Evolutionary conservation across 192 early-diverging fungal genomes (phyloP).

Genomic region (Mortierella hygrophila): DNA sequence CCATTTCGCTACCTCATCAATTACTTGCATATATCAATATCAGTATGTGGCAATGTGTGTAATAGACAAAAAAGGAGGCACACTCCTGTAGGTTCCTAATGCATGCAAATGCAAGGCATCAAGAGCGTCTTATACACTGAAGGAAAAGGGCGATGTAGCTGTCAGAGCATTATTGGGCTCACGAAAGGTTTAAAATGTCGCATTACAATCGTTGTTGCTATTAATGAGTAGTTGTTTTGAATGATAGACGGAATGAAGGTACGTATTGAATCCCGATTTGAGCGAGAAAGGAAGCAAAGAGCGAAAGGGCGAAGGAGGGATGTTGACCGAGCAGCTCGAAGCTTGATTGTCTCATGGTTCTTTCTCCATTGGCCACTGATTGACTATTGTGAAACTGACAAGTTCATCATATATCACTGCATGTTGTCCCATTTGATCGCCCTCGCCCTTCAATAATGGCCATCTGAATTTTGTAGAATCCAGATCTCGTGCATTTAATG

Average conservation of each 20-base stretch:
- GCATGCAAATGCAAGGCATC: too few relatives aligned
- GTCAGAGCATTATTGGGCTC: neutral
- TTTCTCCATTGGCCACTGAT: neutral
- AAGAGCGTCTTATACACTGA: too few relatives aligned
- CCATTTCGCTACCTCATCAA: too few relatives aligned
- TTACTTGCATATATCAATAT: too few relatives aligned
- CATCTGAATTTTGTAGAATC: too few relatives aligned
- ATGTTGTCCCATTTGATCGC: neutral
- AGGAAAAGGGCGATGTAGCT: too few relatives aligned
- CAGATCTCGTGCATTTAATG: neutral
- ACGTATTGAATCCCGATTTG: neutral
- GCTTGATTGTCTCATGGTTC: neutral
- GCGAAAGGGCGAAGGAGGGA: neutral
- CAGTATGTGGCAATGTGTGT: too few relatives aligned
- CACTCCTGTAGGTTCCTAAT: too few relatives aligned
- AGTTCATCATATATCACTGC: neutral
- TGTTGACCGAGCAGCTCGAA: neutral
- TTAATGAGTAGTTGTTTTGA: neutral
- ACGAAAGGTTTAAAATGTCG: neutral
- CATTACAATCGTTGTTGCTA: neutral
- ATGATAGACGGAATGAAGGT: neutral
- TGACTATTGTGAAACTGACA: neutral
- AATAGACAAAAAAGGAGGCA: too few relatives aligned
- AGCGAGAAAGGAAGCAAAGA: neutral
- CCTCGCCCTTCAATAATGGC: neutral